Base-by-base conservation (phyloP, 163 green algal genomes). In the Scenedesmus sp. region DNA sequence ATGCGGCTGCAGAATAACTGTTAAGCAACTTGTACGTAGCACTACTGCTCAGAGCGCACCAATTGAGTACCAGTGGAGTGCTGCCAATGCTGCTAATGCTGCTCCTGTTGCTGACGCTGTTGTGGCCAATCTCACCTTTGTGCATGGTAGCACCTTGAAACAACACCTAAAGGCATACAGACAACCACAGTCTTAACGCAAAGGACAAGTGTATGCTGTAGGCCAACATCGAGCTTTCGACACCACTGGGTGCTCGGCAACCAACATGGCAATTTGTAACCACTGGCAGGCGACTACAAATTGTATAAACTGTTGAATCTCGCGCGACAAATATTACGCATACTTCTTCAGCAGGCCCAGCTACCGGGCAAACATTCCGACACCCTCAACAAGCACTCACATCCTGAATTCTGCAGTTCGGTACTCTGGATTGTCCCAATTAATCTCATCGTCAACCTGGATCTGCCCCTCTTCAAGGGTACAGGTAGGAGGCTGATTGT, bases 71-170 rank as follows among this genome's bases (percentile, higher is more conserved):
- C 30, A 40, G 3, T 18, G 26, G 30, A 6, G 30, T 76, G 30
- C 65, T 76, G 65, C 65, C 26, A 7, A 20, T 76, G 56, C 65
- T 76, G 65, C 65, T 76, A 0, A 3, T 76, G 65, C 30, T 37
- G 65, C 56, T 76, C 30, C 30, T 37, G 65, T 16, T 30, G 56
- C 65, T 76, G 65, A 76, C 40, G 65, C 30, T 18, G 65, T 40
- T 40, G 24, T 22, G 65, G 65, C 30, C 7, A 40, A 40, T n/a
- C 65, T 37, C 65, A 76, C 65, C 65, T 76, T 40, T 24, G 30
- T 76, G 65, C 65, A 76, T 20, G 30, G 65, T 7, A 76, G 65
- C 65, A 76, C 65, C 65, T 76, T 76, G 65, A 76, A 76, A 40
- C 30, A 76, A 40, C 6, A 76, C 65, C 65, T 76, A n/a, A 26